These are phyloP conservation scores for Chaetomium tenue DNA, from an alignment of 495 filamentous ascomycete species.

Conservation along the genomic window DNA sequence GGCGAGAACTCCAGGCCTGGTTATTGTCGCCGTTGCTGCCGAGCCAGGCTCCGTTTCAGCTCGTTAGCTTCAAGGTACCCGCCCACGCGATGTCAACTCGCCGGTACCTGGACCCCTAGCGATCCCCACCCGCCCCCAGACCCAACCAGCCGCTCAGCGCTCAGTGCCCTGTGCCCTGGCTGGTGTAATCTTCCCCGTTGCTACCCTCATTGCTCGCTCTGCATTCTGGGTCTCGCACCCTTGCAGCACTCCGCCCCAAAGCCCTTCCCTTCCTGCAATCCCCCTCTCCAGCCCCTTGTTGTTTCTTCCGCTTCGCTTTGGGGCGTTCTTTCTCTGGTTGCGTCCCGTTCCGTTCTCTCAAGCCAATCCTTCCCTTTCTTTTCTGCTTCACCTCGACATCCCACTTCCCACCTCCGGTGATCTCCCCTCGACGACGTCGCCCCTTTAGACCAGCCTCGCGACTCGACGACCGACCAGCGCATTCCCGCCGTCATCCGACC, in stretches of 20 bases:
- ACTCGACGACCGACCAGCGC: conserved; percentile 29
- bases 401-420: conserved; percentile 25
- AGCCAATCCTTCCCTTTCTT: conserved; percentile 23
- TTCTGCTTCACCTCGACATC: conserved; percentile 25
- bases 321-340: conserved; percentile 20
- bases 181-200: conserved; percentile 36
- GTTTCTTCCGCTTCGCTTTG: conserved; percentile 29
- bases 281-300: conserved; percentile 31
- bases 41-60: conserved; percentile 22
- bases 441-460: conserved; percentile 29
- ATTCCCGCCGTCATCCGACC: conserved; percentile 19
- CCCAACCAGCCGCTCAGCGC: conserved; percentile 15
- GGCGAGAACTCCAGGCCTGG: neutral
- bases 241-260: conserved; percentile 37
- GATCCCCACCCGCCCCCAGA: conserved; percentile 7
- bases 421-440: conserved; percentile 36
- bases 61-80: conserved; percentile 20
- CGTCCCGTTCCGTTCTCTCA: conserved; percentile 32
- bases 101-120: conserved; percentile 18
- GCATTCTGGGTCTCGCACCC: conserved; percentile 27
- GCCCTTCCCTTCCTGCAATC: conserved; percentile 24
- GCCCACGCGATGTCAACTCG: neutral
- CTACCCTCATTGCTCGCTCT: conserved; percentile 21
- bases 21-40: conserved; percentile 1
- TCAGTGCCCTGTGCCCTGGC: conserved; percentile 30